Conservation (phyloP, 805 yeast species). For the Ogataea angusta region DNA sequence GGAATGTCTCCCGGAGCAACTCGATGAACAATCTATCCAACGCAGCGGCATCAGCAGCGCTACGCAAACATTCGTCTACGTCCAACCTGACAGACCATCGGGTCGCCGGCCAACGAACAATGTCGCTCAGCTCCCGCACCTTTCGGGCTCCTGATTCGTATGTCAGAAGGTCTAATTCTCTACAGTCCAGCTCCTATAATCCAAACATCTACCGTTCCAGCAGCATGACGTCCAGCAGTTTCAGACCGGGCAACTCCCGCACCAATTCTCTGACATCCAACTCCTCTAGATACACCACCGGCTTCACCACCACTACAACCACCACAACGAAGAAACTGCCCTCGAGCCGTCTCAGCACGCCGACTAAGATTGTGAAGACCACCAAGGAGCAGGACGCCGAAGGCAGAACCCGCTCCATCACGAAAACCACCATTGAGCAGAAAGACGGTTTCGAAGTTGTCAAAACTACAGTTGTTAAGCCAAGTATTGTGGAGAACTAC, state of each 20-base stretch:
- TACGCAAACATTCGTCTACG: slow-evolving; percentile 23
- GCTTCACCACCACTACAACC: slow-evolving; percentile 31
- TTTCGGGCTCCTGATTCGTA: slow-evolving; percentile 22
- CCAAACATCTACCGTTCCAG: slow-evolving; percentile 21
- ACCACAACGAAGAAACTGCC: slow-evolving; percentile 27
- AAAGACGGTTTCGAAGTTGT: slow-evolving; percentile 48
- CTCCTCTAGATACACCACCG: slow-evolving; percentile 23
- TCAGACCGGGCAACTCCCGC: slow-evolving; percentile 18
- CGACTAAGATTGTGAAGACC: slow-evolving; percentile 42
- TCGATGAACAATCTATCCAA: slow-evolving; percentile 28
- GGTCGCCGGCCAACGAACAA: slow-evolving; percentile 21
- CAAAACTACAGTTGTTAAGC: slow-evolving; percentile 44
- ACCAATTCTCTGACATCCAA: slow-evolving; percentile 26
- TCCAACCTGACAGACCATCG: slow-evolving; percentile 8
- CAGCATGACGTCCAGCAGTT: slow-evolving; percentile 20
- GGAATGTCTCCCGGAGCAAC: slow-evolving; percentile 18
- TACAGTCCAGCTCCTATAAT: slow-evolving; percentile 20
- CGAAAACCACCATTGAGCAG: slow-evolving; percentile 49
- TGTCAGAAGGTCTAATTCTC: slow-evolving; percentile 25
- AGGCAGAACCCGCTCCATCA: slow-evolving; percentile 55
- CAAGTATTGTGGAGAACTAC: slow-evolving; percentile 17
- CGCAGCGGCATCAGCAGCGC: slow-evolving; percentile 33
- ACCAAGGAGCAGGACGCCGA: slow-evolving; percentile 47
- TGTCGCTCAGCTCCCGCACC: slow-evolving; percentile 33
- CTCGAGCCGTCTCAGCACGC: slow-evolving; percentile 13